Evolutionary conservation across 495 filamentous ascomycete genomes (phyloP).

Genomic region (Xylaria acuta): DNA sequence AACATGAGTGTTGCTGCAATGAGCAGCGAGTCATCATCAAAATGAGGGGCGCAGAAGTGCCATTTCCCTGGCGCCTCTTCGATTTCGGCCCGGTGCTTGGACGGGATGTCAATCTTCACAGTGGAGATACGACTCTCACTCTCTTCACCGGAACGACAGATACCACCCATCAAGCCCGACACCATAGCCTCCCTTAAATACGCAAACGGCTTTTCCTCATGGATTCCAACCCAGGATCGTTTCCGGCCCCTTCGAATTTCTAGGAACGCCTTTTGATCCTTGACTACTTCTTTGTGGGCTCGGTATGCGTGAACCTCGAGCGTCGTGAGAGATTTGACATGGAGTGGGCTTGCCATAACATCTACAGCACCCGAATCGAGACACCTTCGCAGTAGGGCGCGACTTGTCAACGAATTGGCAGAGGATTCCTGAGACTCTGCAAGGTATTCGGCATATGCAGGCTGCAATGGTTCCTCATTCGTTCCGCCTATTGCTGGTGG

Average conservation of each 20-base stretch:
- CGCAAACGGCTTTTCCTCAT: conserved; percentile 83
- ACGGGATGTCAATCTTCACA: conserved; percentile 55
- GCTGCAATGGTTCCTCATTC: conserved; percentile 41
- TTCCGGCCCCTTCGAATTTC: conserved; percentile 74
- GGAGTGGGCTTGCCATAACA: conserved; percentile 78
- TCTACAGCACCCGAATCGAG: conserved; percentile 86
- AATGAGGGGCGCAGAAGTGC: conserved; percentile 88
- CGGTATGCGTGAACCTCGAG: conserved; percentile 85
- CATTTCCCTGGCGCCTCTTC: conserved; percentile 76
- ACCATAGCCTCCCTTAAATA: conserved; percentile 89
- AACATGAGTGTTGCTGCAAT: conserved; percentile 82
- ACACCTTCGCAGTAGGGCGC: conserved; percentile 63
- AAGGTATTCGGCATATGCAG: conserved; percentile 29
- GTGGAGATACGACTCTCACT: conserved; percentile 47
- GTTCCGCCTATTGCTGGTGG: conserved; percentile 38
- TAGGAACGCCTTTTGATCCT: conserved; percentile 70
- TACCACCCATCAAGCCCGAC: conserved; percentile 87
- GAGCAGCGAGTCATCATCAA: conserved; percentile 85
- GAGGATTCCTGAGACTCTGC: conserved; percentile 30
- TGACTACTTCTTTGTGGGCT: conserved; percentile 71
- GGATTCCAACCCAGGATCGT: conserved; percentile 90
- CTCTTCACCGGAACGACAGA: conserved; percentile 72
- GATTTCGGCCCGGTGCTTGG: conserved; percentile 66
- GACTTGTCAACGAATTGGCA: conserved; percentile 46
- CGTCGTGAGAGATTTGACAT: conserved; percentile 69